phyloP scores from a whole-genome alignment of 345 rosid species.

The Eucalyptus caleyi region DNA sequence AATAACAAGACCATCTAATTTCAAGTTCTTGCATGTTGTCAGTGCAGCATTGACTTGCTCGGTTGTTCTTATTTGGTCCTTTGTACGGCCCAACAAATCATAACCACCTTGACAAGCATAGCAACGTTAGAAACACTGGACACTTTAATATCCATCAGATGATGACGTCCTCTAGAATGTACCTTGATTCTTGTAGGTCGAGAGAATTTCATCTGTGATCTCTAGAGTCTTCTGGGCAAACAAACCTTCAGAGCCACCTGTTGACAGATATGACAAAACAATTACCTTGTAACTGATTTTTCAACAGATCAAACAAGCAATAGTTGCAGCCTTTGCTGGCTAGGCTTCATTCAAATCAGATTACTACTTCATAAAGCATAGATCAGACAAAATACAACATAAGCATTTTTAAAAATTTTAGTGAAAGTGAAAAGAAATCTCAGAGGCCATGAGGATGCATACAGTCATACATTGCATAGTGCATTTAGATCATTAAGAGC shows the following conservation, averaged over 20 bases:
- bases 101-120: slow-evolving; percentile 59
- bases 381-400: background rate
- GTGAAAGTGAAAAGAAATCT: background rate
- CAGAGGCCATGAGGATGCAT: background rate
- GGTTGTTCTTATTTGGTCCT: slow-evolving; percentile 93
- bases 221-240: slow-evolving; percentile 90
- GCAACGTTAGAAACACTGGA: background rate
- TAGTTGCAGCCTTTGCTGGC: background rate
- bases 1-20: slow-evolving; percentile 92
- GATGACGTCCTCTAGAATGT: background rate
- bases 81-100: slow-evolving; percentile 92
- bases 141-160: background rate
- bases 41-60: slow-evolving; percentile 93
- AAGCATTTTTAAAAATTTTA: background rate
- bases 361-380: background rate
- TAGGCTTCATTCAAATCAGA: background rate
- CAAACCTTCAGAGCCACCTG: slow-evolving; percentile 98
- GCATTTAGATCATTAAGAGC: background rate
- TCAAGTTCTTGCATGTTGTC: slow-evolving; percentile 72
- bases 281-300: background rate
- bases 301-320: background rate
- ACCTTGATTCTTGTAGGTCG: slow-evolving; percentile 99
- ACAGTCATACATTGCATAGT: background rate
- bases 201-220: slow-evolving; percentile 68
- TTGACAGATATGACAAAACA: background rate